Base-by-base conservation (phyloP, 805 yeast species). In the Yarrowia osloensis region DNA sequence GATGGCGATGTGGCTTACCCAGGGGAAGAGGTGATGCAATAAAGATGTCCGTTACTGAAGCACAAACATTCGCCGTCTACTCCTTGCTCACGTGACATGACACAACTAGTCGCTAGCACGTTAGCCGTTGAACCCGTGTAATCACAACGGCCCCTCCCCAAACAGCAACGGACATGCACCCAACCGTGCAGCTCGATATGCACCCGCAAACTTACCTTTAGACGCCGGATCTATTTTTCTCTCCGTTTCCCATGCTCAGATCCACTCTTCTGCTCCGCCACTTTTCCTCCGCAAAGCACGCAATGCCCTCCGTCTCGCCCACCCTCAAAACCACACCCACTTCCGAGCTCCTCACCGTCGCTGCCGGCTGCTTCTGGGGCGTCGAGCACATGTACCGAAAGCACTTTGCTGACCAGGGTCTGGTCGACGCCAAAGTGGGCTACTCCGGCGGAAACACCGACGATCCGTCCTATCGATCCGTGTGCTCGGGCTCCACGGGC, bases 341-440 rank as follows among this genome's bases (percentile, higher is more conserved):
- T 4, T 81, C 85, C 62, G 81, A 85, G 71, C 71, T 86, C 17
- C 77, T 86, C 47, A 88, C 92, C 0, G 76, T 86, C 11, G 88
- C 86, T 6, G 88, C 86, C 11, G 88, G 89, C 57, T 81, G 81
- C 59, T 81, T 81, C 71, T 78, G 78, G 77, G 79, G 79, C 21
- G 91, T 89, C 15, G 98, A 94, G 73, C 89, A 88, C 71, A 86
- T 93, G 28, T 92, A 85, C 79, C 80, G 88, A 70, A 90, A 89
- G 75, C 83, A 89, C 70, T 89, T 85, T 73, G 84, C 81, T 19
- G 81, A 78, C 49, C 86, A 84, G 74, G 91, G 91, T 35, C 77
- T 94, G 22, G 74, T 88, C 12, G 97, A 90, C 74, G 81, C 87
- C 50, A 86, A 85, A 74, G 98, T 94, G 13, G 99, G 99, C 2